A percentile compares a stretch with the other conserved stretches of the same genome.
Conservation (phyloP, 116 monocot genomes). For the Posidonia oceanica region DNA sequence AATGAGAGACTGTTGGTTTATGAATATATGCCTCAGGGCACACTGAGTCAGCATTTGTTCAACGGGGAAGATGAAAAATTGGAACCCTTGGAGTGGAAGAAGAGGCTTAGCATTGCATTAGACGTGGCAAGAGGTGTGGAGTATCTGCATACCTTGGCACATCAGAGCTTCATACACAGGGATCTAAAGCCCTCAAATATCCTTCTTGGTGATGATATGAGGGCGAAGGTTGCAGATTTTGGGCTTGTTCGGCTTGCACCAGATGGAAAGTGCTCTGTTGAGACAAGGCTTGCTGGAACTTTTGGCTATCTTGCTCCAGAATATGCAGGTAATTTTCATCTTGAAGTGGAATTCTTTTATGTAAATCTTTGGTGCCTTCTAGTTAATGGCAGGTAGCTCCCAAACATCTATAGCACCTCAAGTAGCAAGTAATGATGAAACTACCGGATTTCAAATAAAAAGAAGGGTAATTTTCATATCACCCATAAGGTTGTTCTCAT, state of each 20-base stretch:
- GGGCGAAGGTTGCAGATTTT: conserved; percentile 70
- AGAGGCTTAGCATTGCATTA: conserved; percentile 52
- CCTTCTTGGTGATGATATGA: conserved; percentile 69
- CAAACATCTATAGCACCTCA: not conserved
- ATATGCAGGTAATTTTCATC: conserved; percentile 40
- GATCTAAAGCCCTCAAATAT: conserved; percentile 69
- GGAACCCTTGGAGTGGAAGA: conserved; percentile 60
- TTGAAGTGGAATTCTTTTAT: not conserved
- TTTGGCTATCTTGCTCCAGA: conserved; percentile 73
- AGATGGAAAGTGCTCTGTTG: conserved; percentile 46
- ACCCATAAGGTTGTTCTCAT: too few relatives aligned
- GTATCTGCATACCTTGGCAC: conserved; percentile 53
- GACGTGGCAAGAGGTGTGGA: conserved; percentile 73
- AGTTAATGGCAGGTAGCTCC: not conserved
- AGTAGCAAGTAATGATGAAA: not conserved
- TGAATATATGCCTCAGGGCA: conserved; percentile 64
- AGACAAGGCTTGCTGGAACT: conserved; percentile 65
- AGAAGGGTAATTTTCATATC: too few relatives aligned
- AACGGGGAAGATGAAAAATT: conserved; percentile 39
- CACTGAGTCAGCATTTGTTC: conserved; percentile 48
- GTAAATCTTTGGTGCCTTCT: not conserved
- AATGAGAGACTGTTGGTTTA: conserved; percentile 14
- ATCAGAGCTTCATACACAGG: conserved; percentile 74
- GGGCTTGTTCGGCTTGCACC: conserved; percentile 70
- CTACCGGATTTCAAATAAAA: not conserved